These are phyloP conservation scores for Capronia coronata DNA, from an alignment of 2,329 filamentous ascomycete genomes.

Conservation along the genomic window DNA sequence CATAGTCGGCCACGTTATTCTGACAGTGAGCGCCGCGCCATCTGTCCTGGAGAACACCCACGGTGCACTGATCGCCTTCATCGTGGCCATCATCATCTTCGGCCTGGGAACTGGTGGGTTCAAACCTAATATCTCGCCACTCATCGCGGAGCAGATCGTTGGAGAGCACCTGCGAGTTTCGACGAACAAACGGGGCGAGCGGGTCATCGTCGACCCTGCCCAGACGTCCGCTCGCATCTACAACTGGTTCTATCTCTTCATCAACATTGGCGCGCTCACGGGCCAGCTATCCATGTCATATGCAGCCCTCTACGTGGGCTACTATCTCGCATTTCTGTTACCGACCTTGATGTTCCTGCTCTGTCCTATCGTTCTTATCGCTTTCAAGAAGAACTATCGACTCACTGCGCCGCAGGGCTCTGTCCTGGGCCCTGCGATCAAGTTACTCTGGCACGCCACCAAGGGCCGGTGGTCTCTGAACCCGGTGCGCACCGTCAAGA, in stretches of 20 bases:
- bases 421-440: slow-evolving; percentile 61
- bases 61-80: slow-evolving; percentile 28
- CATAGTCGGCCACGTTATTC: slow-evolving; percentile 59
- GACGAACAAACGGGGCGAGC: slow-evolving; percentile 48
- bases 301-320: slow-evolving; percentile 53
- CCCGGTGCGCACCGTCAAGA: slow-evolving; percentile 50
- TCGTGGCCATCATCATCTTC: slow-evolving; percentile 33
- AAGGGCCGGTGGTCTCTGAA: slow-evolving; percentile 60
- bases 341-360: slow-evolving; percentile 60
- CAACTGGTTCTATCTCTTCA: slow-evolving; percentile 64
- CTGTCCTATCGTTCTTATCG: slow-evolving; percentile 57
- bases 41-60: slow-evolving; percentile 41
- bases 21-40: slow-evolving; percentile 61
- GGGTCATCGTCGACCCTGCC: slow-evolving; percentile 66
- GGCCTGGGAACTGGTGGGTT: slow-evolving; percentile 58
- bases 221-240: slow-evolving; percentile 63
- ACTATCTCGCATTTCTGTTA: slow-evolving; percentile 65
- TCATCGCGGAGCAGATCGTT: slow-evolving; percentile 64
- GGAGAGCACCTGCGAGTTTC: slow-evolving; percentile 47
- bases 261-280: slow-evolving; percentile 59
- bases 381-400: slow-evolving; percentile 59
- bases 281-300: slow-evolving; percentile 40
- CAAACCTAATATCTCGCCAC: slow-evolving; percentile 69
- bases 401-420: slow-evolving; percentile 66
- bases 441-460: slow-evolving; percentile 54